Conservation (phyloP, 257 asterid genomes). For the Rauvolfia tetraphylla region DNA sequence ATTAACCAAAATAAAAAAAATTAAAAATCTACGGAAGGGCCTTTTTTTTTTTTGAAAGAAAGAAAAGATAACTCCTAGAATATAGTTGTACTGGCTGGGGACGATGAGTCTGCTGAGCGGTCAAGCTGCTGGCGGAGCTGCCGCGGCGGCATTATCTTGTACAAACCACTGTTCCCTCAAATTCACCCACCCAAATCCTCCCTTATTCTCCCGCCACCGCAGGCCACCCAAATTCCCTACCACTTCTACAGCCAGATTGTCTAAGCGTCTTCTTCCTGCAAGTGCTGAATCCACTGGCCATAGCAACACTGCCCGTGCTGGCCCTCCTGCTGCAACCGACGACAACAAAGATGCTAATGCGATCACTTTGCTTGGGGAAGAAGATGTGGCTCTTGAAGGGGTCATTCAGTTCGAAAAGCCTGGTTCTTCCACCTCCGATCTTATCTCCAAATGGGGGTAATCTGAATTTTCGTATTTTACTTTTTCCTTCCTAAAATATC, state of each 20-base stretch:
- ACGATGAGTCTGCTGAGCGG: constrained; percentile 45
- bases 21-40: too few species aligned
- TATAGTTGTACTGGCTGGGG: not conserved
- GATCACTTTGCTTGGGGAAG: constrained; percentile 49
- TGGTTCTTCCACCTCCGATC: constrained; percentile 25
- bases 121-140: constrained; percentile 47
- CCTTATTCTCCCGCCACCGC: constrained; percentile 57
- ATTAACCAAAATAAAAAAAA: not conserved
- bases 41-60: not conserved
- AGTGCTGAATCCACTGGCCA: constrained; percentile 30
- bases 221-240: constrained; percentile 27
- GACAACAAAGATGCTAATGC: constrained; percentile 27
- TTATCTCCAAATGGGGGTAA: constrained; percentile 70
- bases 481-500: not conserved
- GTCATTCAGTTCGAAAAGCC: constrained; percentile 86
- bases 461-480: not conserved
- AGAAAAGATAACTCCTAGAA: not conserved
- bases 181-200: constrained; percentile 56
- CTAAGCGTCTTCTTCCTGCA: constrained; percentile 42
- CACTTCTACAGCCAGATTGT: constrained; percentile 23
- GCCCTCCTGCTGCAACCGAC: constrained; percentile 34
- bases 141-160: constrained; percentile 40
- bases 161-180: constrained; percentile 60
- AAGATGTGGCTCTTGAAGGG: constrained; percentile 68
- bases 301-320: constrained; percentile 31